Conservation (phyloP, 1,284 basidiomycete genomes). For the Ustilago esculenta region DNA sequence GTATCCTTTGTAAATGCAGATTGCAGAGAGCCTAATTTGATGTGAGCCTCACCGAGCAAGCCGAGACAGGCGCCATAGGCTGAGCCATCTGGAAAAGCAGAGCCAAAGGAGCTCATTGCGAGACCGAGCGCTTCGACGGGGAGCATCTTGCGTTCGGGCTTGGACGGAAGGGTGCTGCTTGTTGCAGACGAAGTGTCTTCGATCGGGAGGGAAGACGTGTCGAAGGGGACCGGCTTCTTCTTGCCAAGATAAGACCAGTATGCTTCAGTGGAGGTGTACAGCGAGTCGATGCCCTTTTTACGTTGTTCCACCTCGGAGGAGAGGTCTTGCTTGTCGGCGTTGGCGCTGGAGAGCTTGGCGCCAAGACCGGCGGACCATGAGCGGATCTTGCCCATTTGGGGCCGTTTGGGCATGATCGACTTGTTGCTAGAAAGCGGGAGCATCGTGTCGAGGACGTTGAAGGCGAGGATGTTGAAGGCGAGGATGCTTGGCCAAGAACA, state of each 20-base stretch:
- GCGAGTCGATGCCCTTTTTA: constrained; percentile 31
- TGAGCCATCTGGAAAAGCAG: constrained; percentile 22
- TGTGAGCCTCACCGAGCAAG: constrained; percentile 36
- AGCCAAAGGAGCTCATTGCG: constrained; percentile 38
- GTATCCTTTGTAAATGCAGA: constrained; percentile 44
- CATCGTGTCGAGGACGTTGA: constrained; percentile 1
- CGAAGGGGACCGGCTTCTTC: constrained; percentile 47
- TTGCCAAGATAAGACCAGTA: constrained; percentile 48
- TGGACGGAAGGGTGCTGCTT: constrained; percentile 8
- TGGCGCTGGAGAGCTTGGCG: constrained; percentile 21
- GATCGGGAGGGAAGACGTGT: constrained; percentile 14
- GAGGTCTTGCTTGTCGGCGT: constrained; percentile 29
- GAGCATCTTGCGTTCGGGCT: constrained; percentile 40
- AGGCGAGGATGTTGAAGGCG: neutral
- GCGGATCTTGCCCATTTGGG: constrained; percentile 26
- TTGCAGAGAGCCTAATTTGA: constrained; percentile 39
- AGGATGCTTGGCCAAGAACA: too few species aligned
- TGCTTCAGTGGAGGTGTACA: constrained; percentile 45
- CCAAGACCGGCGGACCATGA: constrained; percentile 37
- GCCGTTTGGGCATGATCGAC: constrained; percentile 22
- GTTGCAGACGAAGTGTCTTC: constrained; percentile 28
- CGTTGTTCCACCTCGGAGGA: constrained; percentile 36
- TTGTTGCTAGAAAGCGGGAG: constrained; percentile 12
- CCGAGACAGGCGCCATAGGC: constrained; percentile 33
- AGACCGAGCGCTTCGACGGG: constrained; percentile 47